Evolutionary conservation across 345 rosid species (phyloP).

Genomic region (Xanthoceras sorbifolium): DNA sequence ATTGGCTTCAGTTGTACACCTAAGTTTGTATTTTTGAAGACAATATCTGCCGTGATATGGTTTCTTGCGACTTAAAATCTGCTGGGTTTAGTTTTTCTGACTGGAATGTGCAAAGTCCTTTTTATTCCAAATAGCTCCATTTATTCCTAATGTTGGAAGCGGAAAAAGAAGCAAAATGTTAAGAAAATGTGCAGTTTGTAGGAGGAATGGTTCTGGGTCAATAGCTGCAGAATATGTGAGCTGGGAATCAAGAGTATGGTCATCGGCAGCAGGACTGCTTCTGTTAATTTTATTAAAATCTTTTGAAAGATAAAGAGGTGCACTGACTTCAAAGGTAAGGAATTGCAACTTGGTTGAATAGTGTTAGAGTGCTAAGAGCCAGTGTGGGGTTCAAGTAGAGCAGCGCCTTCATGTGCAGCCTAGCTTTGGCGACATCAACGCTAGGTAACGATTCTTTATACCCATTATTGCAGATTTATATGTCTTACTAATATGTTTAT

Average conservation of each 20-base stretch:
- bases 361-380: no score
- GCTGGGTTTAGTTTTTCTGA: not conserved
- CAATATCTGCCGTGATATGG: not conserved
- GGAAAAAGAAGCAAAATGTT: not conserved
- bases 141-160: not conserved
- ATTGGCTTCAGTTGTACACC: not conserved
- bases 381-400: no score
- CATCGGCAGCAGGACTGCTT: not conserved
- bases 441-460: not conserved
- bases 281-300: not conserved
- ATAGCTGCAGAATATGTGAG: not conserved
- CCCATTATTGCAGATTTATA: not conserved
- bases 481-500: not conserved
- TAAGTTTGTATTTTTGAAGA: not conserved
- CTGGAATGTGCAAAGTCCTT: not conserved
- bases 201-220: not conserved
- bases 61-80: not conserved
- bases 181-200: not conserved
- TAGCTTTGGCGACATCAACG: not conserved
- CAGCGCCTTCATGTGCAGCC: no score
- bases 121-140: not conserved
- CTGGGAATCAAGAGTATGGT: not conserved
- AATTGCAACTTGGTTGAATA: no score
- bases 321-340: not conserved
- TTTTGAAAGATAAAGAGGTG: not conserved